Evolutionary conservation across 148 eudicot species (phyloP).

Genomic region (Talinum fruticosum): DNA sequence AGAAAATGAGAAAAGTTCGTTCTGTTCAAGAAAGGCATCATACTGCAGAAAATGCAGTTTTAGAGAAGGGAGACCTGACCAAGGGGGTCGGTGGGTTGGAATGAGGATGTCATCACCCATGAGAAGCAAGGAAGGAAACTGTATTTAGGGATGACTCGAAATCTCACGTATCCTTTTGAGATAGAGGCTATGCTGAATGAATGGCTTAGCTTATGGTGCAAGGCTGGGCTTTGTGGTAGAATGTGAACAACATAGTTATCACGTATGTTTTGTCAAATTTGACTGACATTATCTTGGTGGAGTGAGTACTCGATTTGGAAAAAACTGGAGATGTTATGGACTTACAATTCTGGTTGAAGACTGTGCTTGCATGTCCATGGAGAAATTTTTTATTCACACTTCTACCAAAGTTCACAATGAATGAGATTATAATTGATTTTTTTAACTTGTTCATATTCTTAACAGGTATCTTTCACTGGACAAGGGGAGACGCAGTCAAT

Average conservation of each 20-base stretch:
- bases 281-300: background rate
- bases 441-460: conserved; percentile 9
- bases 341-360: background rate
- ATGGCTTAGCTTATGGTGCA: background rate
- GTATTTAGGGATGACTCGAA: too few relatives aligned
- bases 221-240: background rate
- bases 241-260: too few relatives aligned
- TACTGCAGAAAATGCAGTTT: background rate
- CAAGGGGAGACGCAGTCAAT: conserved; percentile 99
- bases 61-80: background rate
- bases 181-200: too few relatives aligned
- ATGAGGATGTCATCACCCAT: background rate
- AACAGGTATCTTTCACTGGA: conserved; percentile 95
- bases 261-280: background rate
- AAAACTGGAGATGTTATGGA: background rate
- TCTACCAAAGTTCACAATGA: background rate
- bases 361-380: background rate
- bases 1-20: background rate
- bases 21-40: background rate
- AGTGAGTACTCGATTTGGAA: background rate
- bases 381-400: background rate
- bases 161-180: too few relatives aligned
- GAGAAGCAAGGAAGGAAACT: background rate
- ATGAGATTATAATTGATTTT: background rate
- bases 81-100: background rate